Percentiles rank a stretch among this genome's conserved stretches.
These are phyloP conservation scores for Edaphochlamys debaryana DNA, from an alignment of 139 green algal genomes.

Conservation along the genomic window DNA sequence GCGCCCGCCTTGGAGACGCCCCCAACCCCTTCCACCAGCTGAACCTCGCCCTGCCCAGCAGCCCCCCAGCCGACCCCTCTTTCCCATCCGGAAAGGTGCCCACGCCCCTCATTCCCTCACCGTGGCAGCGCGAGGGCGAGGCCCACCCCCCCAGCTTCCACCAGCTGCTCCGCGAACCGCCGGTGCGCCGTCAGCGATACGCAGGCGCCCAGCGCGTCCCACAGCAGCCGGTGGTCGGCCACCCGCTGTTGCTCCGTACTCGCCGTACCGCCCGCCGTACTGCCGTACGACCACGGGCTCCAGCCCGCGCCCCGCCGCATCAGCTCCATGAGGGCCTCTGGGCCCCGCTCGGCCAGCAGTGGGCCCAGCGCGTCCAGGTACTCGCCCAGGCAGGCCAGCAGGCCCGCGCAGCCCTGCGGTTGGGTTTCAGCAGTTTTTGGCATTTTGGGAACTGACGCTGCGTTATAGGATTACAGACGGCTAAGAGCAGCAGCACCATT, in stretches of 20 bases:
- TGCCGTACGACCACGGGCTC: background rate
- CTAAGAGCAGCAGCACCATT: too few relatives aligned
- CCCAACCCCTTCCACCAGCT: too few relatives aligned
- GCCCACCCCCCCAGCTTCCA: conserved; percentile 71
- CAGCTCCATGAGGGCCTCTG: conserved; percentile 37
- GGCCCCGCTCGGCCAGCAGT: conserved; percentile 53
- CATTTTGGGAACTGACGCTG: too few relatives aligned
- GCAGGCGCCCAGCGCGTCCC: conserved; percentile 59
- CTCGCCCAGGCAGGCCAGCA: conserved; percentile 57
- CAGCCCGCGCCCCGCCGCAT: conserved; percentile 13
- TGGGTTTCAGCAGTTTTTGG: too few relatives aligned
- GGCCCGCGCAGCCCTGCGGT: conserved; percentile 38
- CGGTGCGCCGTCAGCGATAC: conserved; percentile 74
- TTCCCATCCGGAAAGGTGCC: too few relatives aligned
- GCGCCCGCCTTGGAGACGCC: too few relatives aligned
- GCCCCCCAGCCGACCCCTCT: too few relatives aligned
- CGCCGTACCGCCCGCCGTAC: background rate
- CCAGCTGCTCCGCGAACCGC: conserved; percentile 69
- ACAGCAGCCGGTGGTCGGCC: conserved; percentile 35
- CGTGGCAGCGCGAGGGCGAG: conserved; percentile 67
- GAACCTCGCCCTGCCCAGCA: too few relatives aligned
- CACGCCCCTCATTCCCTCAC: too few relatives aligned
- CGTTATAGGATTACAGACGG: too few relatives aligned
- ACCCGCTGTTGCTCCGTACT: too few relatives aligned
- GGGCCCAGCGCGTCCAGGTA: conserved; percentile 67